Percentiles rank a stretch among this genome's conserved stretches.
phyloP scores from a whole-genome alignment of 2,329 filamentous ascomycete genomes.

The Fusarium abutilonis region DNA sequence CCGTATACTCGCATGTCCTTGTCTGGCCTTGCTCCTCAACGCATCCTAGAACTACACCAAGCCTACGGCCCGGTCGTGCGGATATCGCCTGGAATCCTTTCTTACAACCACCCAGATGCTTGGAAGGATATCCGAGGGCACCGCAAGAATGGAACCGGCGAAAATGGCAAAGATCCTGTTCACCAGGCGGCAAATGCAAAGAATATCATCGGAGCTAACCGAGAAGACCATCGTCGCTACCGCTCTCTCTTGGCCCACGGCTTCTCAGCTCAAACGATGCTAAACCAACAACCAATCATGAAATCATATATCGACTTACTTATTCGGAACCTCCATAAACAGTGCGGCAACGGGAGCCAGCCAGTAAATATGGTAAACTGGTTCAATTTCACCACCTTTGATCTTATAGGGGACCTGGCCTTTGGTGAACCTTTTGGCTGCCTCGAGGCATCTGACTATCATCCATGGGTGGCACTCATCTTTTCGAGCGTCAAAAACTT shows the following conservation, averaged over 20 bases:
- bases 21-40: slow-evolving; percentile 24
- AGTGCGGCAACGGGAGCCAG: not conserved
- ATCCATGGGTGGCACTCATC: slow-evolving; percentile 41
- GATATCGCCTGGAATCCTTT: slow-evolving; percentile 52
- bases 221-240: slow-evolving; percentile 36
- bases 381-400: slow-evolving; percentile 47
- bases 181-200: not conserved
- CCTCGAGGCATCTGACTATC: slow-evolving; percentile 38
- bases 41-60: slow-evolving; percentile 34
- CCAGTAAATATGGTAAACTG: slow-evolving; percentile 40
- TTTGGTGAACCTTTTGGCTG: slow-evolving; percentile 47
- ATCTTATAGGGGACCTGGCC: slow-evolving; percentile 46
- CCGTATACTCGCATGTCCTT: slow-evolving; percentile 19
- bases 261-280: slow-evolving; percentile 47
- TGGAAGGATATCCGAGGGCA: slow-evolving; percentile 55
- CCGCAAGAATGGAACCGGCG: not conserved
- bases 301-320: slow-evolving; percentile 37
- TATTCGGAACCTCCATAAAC: not conserved
- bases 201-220: not conserved
- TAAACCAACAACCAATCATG: slow-evolving; percentile 47
- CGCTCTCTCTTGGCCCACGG: slow-evolving; percentile 42
- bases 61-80: slow-evolving; percentile 52
- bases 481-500: slow-evolving; percentile 12
- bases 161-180: not conserved
- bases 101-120: slow-evolving; percentile 49